phyloP scores from a whole-genome alignment of 2,329 filamentous ascomycete genomes.

The Fonsecaea nubica region DNA sequence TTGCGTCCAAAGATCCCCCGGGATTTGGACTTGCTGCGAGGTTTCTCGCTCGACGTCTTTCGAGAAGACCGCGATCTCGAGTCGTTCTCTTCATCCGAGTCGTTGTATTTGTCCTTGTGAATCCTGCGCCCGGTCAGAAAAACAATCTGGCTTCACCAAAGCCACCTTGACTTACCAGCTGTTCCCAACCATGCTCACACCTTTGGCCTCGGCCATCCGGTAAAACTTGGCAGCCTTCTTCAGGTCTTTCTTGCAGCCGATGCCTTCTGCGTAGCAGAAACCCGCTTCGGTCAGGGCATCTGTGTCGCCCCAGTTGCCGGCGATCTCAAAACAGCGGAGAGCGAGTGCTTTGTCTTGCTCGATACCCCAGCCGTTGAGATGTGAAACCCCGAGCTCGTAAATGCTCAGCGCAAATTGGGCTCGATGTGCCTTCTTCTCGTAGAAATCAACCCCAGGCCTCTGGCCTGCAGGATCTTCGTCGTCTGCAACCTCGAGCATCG shows the following conservation, averaged over 20 bases:
- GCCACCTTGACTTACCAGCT: slow-evolving; percentile 74
- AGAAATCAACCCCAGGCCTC: slow-evolving; percentile 66
- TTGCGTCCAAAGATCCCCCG: slow-evolving; percentile 35
- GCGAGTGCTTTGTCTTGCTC: slow-evolving; percentile 88
- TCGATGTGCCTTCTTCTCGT: slow-evolving; percentile 80
- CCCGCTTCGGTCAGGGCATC: slow-evolving; percentile 94
- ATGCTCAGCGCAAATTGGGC: slow-evolving; percentile 95
- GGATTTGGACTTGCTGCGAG: slow-evolving; percentile 36
- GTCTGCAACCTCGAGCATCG: slow-evolving; percentile 80
- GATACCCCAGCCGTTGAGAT: slow-evolving; percentile 98
- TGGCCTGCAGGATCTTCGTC: slow-evolving; percentile 66
- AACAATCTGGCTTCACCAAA: not conserved
- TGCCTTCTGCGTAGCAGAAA: slow-evolving; percentile 92
- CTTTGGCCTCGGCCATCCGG: slow-evolving; percentile 86
- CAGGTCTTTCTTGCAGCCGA: slow-evolving; percentile 94
- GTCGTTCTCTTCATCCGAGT: slow-evolving; percentile 30
- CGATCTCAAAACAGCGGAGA: slow-evolving; percentile 93
- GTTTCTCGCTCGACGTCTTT: slow-evolving; percentile 29
- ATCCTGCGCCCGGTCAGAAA: slow-evolving; percentile 33
- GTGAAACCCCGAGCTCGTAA: slow-evolving; percentile 93
- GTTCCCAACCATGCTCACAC: slow-evolving; percentile 97
- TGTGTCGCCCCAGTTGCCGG: slow-evolving; percentile 91
- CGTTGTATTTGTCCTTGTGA: slow-evolving; percentile 41
- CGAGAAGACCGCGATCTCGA: slow-evolving; percentile 13
- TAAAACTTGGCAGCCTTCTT: slow-evolving; percentile 94